Evolutionary conservation across 768 basidiomycete genomes (phyloP).

Genomic region (Russula emetica): DNA sequence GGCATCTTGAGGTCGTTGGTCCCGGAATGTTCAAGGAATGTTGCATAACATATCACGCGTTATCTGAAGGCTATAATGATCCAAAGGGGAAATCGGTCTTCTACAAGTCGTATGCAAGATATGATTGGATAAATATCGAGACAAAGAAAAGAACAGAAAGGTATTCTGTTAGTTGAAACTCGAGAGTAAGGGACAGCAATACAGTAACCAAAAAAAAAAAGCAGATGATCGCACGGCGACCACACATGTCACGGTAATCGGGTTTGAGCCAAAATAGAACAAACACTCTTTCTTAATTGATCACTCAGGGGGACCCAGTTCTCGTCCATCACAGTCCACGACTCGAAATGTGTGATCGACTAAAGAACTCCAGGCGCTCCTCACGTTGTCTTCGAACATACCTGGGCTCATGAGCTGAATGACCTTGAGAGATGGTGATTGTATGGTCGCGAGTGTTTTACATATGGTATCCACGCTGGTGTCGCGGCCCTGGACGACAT

Average conservation of each 20-base stretch:
- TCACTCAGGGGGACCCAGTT: conserved; percentile 6
- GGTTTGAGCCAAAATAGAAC: background rate
- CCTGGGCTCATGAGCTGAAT: conserved; percentile 8
- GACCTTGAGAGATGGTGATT: conserved; percentile 5
- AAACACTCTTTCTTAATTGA: background rate
- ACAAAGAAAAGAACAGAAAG: background rate
- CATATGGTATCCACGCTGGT: conserved; percentile 1
- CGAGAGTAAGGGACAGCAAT: background rate
- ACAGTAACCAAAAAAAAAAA: background rate
- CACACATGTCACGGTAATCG: background rate
- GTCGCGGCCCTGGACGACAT: background rate
- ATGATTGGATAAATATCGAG: background rate
- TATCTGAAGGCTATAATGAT: background rate
- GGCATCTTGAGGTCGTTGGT: background rate
- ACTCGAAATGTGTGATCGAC: conserved; percentile 9
- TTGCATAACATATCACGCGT: background rate
- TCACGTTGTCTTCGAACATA: conserved; percentile 10
- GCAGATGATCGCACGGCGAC: background rate
- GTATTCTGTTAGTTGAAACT: background rate
- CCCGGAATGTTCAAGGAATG: background rate
- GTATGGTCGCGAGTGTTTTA: conserved; percentile 10
- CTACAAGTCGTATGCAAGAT: background rate
- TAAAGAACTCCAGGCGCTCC: conserved; percentile 14
- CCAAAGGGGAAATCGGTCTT: background rate
- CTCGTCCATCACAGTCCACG: conserved; percentile 9